These are phyloP conservation scores for Mucor irregularis DNA, from an alignment of 371 early-diverging fungal genomes.

Conservation along the genomic window DNA sequence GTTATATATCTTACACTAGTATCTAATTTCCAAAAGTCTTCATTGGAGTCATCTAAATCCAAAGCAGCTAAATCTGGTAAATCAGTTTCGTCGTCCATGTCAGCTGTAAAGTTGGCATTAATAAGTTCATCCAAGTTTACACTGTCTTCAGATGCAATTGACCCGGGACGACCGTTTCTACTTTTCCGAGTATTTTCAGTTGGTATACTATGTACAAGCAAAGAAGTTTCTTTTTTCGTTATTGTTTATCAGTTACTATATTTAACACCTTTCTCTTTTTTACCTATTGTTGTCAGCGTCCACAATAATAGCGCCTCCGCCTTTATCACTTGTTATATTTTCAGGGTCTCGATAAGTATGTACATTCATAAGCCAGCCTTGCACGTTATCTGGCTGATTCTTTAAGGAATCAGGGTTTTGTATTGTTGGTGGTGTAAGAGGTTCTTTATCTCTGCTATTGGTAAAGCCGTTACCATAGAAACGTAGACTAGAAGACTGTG, in stretches of 20 bases:
- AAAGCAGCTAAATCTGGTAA: conserved; percentile 27
- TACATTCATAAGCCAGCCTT: conserved; percentile 30
- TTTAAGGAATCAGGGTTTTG: not conserved
- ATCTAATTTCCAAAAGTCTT: conserved; percentile 35
- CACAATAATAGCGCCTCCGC: conserved; percentile 12
- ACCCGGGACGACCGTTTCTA: conserved; percentile 23
- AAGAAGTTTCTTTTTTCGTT: not conserved
- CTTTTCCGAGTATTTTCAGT: conserved; percentile 3
- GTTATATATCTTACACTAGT: not conserved
- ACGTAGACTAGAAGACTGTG: conserved; percentile 23
- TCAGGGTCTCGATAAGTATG: conserved; percentile 12
- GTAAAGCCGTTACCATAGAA: conserved; percentile 15
- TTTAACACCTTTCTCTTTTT: too few species aligned
- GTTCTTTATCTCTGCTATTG: not conserved
- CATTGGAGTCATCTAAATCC: conserved; percentile 32
- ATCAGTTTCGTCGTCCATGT: conserved; percentile 35
- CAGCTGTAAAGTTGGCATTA: conserved; percentile 30
- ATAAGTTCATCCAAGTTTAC: conserved; percentile 35
- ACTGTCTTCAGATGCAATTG: conserved; percentile 33
- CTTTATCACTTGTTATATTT: too few species aligned
- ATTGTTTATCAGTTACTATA: not conserved
- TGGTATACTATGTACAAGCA: conserved; percentile 14
- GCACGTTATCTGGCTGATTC: conserved; percentile 21
- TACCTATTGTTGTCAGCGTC: conserved; percentile 33
- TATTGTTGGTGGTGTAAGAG: not conserved